Conservation (phyloP, 2,329 filamentous ascomycete species). For the Blumeriella jaapii region DNA sequence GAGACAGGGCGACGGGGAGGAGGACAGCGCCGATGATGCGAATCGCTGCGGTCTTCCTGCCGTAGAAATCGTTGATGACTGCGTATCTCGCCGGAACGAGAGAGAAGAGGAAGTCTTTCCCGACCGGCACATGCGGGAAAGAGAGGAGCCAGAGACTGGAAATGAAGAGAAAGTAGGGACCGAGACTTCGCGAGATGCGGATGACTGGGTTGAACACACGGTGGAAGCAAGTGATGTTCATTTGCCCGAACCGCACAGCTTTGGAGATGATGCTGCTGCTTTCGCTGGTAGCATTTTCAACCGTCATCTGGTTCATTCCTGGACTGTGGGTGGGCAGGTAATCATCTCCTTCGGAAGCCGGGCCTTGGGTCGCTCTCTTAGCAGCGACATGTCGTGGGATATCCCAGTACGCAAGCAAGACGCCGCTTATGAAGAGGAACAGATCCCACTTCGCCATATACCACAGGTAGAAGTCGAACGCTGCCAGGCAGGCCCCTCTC, state of each 20-base stretch:
- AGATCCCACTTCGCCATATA: slow-evolving; percentile 7
- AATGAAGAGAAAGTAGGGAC: slow-evolving; percentile 3
- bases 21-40: slow-evolving; percentile 4
- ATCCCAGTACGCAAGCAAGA: slow-evolving; percentile 2
- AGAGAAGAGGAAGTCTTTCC: background rate
- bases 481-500: slow-evolving; percentile 1
- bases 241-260: background rate
- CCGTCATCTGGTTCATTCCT: background rate
- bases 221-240: background rate
- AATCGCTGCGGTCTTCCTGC: background rate
- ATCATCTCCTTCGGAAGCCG: background rate
- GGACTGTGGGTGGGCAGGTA: background rate
- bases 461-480: slow-evolving; percentile 1
- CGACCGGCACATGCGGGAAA: slow-evolving; percentile 1
- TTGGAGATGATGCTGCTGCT: background rate
- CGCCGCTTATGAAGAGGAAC: slow-evolving; percentile 6
- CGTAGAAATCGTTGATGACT: background rate
- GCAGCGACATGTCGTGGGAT: slow-evolving; percentile 1
- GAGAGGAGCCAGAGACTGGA: slow-evolving; percentile 6
- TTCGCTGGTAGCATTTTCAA: background rate
- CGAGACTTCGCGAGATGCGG: background rate
- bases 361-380: background rate
- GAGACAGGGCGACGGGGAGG: slow-evolving; percentile 1
- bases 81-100: background rate
- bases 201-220: background rate